Evolutionary conservation across 495 filamentous ascomycete species (phyloP).

Genomic region (Chaetomium tenue): DNA sequence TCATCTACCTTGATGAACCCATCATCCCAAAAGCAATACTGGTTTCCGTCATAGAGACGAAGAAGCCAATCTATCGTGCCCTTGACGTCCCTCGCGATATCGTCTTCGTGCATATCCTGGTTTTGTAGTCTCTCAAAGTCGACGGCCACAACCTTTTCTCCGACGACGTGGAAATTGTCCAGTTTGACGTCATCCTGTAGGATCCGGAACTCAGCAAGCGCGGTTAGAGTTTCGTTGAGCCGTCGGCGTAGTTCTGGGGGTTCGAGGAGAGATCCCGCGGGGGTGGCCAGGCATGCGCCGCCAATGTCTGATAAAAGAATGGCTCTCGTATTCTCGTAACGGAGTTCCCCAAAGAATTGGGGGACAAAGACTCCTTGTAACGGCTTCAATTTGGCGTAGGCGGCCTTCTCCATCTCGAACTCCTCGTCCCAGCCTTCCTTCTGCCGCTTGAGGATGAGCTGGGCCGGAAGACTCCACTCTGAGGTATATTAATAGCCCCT

Average conservation of each 20-base stretch:
- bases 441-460: background rate
- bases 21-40: background rate
- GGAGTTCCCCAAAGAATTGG: background rate
- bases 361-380: slow-evolving; percentile 2
- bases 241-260: background rate
- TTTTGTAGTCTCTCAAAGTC: background rate
- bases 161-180: background rate
- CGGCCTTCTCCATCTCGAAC: slow-evolving; percentile 1
- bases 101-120: background rate
- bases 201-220: background rate
- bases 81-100: background rate
- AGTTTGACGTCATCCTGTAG: slow-evolving; percentile 1
- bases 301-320: slow-evolving; percentile 1
- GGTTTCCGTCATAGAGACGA: background rate
- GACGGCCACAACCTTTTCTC: slow-evolving; percentile 4
- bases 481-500: no score
- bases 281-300: background rate
- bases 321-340: background rate
- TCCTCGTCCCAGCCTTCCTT: no score
- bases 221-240: background rate
- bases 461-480: background rate
- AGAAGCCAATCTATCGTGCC: background rate
- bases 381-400: background rate
- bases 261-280: background rate
- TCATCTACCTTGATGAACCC: background rate